Evolutionary conservation across 495 filamentous ascomycete genomes (phyloP), one percentile per base, ranked within the genome.

Genomic region (Opeltia flavorubescens): DNA sequence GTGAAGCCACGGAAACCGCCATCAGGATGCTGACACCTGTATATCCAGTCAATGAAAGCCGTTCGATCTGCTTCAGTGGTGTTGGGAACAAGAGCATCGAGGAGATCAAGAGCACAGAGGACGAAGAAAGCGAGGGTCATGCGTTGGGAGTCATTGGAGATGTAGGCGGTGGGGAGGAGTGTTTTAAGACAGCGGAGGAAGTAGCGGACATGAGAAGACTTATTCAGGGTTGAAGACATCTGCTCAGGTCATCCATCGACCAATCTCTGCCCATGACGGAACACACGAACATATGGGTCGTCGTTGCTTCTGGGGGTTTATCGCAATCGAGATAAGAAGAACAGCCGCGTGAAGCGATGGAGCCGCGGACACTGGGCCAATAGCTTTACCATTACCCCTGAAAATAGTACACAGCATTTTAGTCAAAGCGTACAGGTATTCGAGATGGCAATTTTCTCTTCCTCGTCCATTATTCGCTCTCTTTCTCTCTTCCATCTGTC

Each of bases 101-200:
- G 76, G 0, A 94, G 65, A 55, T 98, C 91, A 25, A 94, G 72
- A 2, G 87, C 85, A 6, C 78, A 75, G 48, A 96, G 66, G 31
- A 82, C 84, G 67, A 98, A 93, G 66, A 80, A 95, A 48, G 81
- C 86, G 17, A 96, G 76, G 1, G 80, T 82, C 62, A 95, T 81
- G 52, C 91, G 88, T 61, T 84, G 87, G 44, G 83, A 83, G 63
- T 98, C 91, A 59, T 81, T 89, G 56, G 76, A 71, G 34, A 79
- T 86, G 68, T 96, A 96, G 50, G 76, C 70, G 44, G 72, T 69
- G 1, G 91, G 91, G 4, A 98, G 78, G 40, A 78, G 71, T 29
- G 86, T 81, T 55, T 82, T 86, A 35, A 89, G 74, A 53, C 88
- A 94, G 59, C 88, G 80, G 50, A 86, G 76, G 81, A 89, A 96